Conservation (phyloP, 768 basidiomycete genomes). For the Boletus barrowsii region DNA sequence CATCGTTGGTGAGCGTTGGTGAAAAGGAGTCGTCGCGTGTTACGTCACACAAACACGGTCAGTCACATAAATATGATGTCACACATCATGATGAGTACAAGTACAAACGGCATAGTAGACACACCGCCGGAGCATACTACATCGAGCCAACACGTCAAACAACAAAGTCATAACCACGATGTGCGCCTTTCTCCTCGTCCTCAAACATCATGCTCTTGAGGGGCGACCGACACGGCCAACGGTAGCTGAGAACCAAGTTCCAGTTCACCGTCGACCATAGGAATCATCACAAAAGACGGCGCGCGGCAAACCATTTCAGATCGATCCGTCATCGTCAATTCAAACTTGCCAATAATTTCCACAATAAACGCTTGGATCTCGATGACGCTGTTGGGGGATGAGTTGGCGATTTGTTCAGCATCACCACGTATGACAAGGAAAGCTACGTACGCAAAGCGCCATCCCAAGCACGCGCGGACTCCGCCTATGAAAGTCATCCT, state of each 20-base stretch:
- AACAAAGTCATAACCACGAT: no score
- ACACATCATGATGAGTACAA: no score
- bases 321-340: slow-evolving; percentile 39
- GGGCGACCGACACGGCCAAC: slow-evolving; percentile 24
- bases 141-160: no score
- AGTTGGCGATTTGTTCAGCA: not conserved
- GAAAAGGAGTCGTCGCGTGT: not conserved
- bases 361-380: slow-evolving; percentile 61
- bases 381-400: slow-evolving; percentile 29
- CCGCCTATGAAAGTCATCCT: slow-evolving; percentile 32
- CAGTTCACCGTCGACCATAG: slow-evolving; percentile 24
- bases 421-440: no score
- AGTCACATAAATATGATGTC: no score
- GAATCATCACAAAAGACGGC: slow-evolving; percentile 31
- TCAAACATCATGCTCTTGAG: not conserved
- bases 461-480: slow-evolving; percentile 26
- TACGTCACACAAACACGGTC: no score
- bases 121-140: no score
- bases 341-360: slow-evolving; percentile 52
- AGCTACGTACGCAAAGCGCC: slow-evolving; percentile 31
- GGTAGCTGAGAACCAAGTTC: slow-evolving; percentile 33
- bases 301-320: slow-evolving; percentile 28
- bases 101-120: no score
- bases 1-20: not conserved
- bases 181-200: no score